A percentile compares a stretch with the other conserved stretches of the same genome.
Evolutionary conservation across 306 rosid species (phyloP).

Genomic region (Lupinus albus): DNA sequence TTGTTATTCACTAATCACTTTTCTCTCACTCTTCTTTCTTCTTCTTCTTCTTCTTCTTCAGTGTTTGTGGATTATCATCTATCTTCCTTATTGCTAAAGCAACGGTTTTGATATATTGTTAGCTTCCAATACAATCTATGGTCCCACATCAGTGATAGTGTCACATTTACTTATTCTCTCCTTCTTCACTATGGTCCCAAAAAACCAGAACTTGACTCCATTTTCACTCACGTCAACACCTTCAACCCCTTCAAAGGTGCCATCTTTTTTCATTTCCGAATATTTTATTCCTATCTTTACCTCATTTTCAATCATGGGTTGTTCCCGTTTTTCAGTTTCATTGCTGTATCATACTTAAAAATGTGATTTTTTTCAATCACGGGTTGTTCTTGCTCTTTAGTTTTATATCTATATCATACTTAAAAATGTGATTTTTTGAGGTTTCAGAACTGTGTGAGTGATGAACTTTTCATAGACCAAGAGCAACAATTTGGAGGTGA

Average conservation of each 20-base stretch:
- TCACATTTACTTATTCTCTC: slow-evolving; percentile 10
- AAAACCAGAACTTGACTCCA: slow-evolving; percentile 50
- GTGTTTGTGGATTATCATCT: slow-evolving; percentile 47
- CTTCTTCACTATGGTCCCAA: slow-evolving; percentile 64
- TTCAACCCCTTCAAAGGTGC: slow-evolving; percentile 51
- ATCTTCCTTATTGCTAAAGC: slow-evolving; percentile 79
- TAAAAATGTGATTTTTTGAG: slow-evolving; percentile 40
- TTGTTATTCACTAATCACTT: neutral
- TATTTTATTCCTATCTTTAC: slow-evolving; percentile 30
- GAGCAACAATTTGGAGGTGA: slow-evolving; percentile 45
- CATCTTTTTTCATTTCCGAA: slow-evolving; percentile 32
- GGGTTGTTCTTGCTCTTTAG: slow-evolving; percentile 36
- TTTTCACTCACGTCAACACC: slow-evolving; percentile 45
- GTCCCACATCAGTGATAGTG: slow-evolving; percentile 62
- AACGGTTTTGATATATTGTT: slow-evolving; percentile 67
- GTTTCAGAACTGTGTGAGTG: slow-evolving; percentile 43
- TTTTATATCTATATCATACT: slow-evolving; percentile 8
- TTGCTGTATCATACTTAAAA: slow-evolving; percentile 8
- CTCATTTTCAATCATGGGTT: slow-evolving; percentile 38
- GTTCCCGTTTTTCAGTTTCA: slow-evolving; percentile 30
- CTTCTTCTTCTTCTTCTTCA: slow-evolving; percentile 10
- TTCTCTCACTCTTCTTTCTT: neutral
- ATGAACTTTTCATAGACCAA: slow-evolving; percentile 54
- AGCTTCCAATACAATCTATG: slow-evolving; percentile 86
- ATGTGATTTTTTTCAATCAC: slow-evolving; percentile 36